Evolutionary conservation across 176 grass and related monocot species (phyloP), one percentile per base, ranked within the genome.

Genomic region (Juncus inflexus): DNA sequence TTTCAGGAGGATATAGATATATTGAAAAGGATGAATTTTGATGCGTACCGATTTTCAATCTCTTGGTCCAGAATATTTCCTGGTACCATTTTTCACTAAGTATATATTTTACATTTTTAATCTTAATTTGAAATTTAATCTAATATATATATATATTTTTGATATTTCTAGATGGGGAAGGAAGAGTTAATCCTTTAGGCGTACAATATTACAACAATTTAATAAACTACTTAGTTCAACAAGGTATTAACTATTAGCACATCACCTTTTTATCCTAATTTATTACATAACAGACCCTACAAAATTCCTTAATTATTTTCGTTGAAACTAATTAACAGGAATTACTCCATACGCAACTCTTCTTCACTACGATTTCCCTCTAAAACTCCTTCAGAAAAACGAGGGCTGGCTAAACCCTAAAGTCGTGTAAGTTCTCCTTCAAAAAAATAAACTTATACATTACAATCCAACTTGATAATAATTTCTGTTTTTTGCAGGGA

Each of bases 21-120:
- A 14, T 41, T 70, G 67, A 70, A 70, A 42, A 51, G 42, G 52
- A 8, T 70, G 52, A 86, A 90, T 86, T 90, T 90, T 3, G 86
- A 90, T 55, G 86, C 86, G 4, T 90, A 90, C 65, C 75, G 86
- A 10, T 90, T 90, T 74, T 90, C 86, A 68, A 90, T 90, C 65
- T 90, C 86, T 35, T 90, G 86, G 86, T 86, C 86, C 35, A 86
- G 86, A 70, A 86, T 90, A 63, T 86, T 90, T 38, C 66, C 55
- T 50, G 19, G 74, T 65, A 65, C 10, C 3, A 14, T 66, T n/a
- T 13, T 9, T 59, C 13, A 47, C 43, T 47, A 47, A 47, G 1
- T 47, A 6, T 14, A 13, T 5, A 10, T 40, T 4, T 77, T 4
- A 12, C 49, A 41, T 58, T 13, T 52, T 66, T 5, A 40, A 15